These are phyloP conservation scores for Echites panduratus DNA, from an alignment of 257 asterid genomes.

Conservation along the genomic window DNA sequence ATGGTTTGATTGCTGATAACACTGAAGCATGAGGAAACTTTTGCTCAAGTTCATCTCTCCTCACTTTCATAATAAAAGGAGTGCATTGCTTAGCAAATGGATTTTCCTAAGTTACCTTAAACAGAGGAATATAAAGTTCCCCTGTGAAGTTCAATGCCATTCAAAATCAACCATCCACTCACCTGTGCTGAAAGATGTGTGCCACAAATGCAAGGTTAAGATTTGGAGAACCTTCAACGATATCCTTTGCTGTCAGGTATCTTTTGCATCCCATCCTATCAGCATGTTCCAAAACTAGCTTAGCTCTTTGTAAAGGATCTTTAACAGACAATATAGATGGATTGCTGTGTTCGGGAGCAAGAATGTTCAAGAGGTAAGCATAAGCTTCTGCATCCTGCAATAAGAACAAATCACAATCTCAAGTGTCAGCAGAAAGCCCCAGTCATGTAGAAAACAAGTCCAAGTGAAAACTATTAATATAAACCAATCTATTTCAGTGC, in stretches of 20 bases:
- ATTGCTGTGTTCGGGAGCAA: slow-evolving; percentile 84
- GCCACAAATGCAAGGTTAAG: slow-evolving; percentile 99
- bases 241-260: slow-evolving; percentile 93
- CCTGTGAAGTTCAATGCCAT: not conserved
- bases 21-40: not conserved
- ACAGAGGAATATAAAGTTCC: not conserved
- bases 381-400: slow-evolving; percentile 95
- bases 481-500: not conserved
- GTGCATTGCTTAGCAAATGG: not conserved
- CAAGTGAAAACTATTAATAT: no score
- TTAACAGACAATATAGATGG: slow-evolving; percentile 61
- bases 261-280: slow-evolving; percentile 97
- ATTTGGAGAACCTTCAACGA: slow-evolving; percentile 92
- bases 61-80: not conserved
- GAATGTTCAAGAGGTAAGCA: slow-evolving; percentile 78
- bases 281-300: slow-evolving; percentile 92
- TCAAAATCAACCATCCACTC: slow-evolving; percentile 10
- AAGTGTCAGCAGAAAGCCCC: slow-evolving; percentile 9
- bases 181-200: slow-evolving; percentile 97
- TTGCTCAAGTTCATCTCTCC: not conserved
- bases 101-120: not conserved
- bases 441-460: not conserved
- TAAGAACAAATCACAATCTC: slow-evolving; percentile 15
- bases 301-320: slow-evolving; percentile 74
- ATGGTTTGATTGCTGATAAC: not conserved